A percentile compares a stretch with the other conserved stretches of the same genome.
Conservation (phyloP, 805 yeast species). For the Suhomyces pyralidae region DNA sequence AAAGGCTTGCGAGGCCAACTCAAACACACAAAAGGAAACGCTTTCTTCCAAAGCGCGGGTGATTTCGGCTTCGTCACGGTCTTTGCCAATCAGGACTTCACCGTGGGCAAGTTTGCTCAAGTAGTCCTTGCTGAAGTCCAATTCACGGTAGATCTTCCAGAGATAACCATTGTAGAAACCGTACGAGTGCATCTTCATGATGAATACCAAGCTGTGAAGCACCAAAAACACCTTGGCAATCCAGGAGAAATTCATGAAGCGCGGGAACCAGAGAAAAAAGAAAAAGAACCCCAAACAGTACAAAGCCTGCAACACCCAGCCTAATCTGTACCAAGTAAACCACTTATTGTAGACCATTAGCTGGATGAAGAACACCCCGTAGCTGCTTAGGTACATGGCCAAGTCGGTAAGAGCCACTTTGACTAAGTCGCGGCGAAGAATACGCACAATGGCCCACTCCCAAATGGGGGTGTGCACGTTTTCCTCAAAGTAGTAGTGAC, state of each 20-base stretch:
- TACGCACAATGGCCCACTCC: conserved; percentile 52
- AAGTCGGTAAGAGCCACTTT: conserved; percentile 74
- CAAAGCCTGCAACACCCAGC: conserved; percentile 58
- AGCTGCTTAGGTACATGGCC: conserved; percentile 67
- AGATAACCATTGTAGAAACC: conserved; percentile 90
- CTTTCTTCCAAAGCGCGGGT: conserved; percentile 34
- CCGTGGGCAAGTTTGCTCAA: conserved; percentile 31
- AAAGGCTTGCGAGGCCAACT: conserved; percentile 57
- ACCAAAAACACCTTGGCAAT: conserved; percentile 82
- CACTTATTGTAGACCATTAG: conserved; percentile 40
- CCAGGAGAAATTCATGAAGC: conserved; percentile 67
- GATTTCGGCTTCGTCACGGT: conserved; percentile 3
- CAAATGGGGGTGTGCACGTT: conserved; percentile 45
- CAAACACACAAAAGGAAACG: conserved; percentile 67
- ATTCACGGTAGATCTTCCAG: conserved; percentile 60
- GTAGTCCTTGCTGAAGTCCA: conserved; percentile 45
- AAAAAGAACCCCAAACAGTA: conserved; percentile 54
- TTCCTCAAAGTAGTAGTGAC: conserved; percentile 48
- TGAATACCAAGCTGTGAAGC: conserved; percentile 76
- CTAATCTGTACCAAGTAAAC: conserved; percentile 61
- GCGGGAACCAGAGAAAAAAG: conserved; percentile 50
- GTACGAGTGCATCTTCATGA: conserved; percentile 96
- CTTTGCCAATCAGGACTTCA: conserved; percentile 17
- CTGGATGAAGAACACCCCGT: conserved; percentile 61
- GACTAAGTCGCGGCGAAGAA: conserved; percentile 59